phyloP scores from a whole-genome alignment of 257 asterid species.

The Nicotiana undulata region DNA sequence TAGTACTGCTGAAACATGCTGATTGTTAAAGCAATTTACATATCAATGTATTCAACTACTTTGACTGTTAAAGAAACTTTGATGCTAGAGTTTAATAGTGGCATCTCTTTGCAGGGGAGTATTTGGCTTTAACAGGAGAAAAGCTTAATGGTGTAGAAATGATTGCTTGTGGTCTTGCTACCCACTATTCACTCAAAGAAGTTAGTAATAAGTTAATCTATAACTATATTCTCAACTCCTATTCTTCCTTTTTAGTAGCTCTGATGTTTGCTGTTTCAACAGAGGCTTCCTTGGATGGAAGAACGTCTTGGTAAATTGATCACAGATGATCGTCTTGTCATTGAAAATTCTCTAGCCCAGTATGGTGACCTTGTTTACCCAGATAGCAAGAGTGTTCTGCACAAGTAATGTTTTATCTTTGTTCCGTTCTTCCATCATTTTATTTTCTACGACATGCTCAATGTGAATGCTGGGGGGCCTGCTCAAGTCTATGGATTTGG shows the following conservation, averaged over 20 bases:
- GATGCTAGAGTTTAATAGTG: neutral
- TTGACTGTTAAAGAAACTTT: neutral
- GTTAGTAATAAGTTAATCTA: conserved; percentile 22
- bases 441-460: neutral
- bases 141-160: conserved; percentile 83
- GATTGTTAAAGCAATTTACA: neutral
- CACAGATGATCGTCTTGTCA: conserved; percentile 78
- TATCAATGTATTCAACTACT: neutral
- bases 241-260: neutral
- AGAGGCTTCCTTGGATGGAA: conserved; percentile 94
- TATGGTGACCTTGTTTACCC: conserved; percentile 91
- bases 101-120: conserved; percentile 62
- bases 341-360: conserved; percentile 80
- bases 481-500: neutral
- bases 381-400: conserved; percentile 54
- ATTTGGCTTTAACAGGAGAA: conserved; percentile 89
- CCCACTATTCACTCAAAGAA: conserved; percentile 73
- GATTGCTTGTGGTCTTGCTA: conserved; percentile 95
- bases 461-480: neutral
- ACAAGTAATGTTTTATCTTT: conserved; percentile 41
- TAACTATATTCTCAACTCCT: conserved; percentile 16
- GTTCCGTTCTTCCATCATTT: neutral
- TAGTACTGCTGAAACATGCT: neutral
- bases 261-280: conserved; percentile 12
- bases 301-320: conserved; percentile 80